Conservation (phyloP, 1,284 basidiomycete species). For the Sanguinoderma infundibulare region DNA sequence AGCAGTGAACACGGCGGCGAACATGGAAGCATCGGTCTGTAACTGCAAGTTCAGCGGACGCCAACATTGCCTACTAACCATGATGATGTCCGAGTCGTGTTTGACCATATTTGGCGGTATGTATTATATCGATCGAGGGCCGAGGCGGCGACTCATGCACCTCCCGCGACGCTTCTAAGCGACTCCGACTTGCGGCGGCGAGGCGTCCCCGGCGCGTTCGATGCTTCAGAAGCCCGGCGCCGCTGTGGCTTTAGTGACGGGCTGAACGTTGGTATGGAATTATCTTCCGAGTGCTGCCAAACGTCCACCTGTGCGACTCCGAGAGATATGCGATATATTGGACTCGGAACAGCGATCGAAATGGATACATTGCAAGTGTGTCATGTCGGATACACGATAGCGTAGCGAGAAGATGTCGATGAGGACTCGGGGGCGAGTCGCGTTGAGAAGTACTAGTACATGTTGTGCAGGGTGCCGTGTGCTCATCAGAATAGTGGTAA, state of each 20-base stretch:
- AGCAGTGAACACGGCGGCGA: too few species aligned
- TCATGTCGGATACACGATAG: too few species aligned
- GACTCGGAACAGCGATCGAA: neutral
- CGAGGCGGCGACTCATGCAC: neutral
- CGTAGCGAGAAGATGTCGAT: too few species aligned
- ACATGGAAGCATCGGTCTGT: too few species aligned
- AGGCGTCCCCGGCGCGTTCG: too few species aligned
- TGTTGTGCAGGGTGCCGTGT: too few species aligned
- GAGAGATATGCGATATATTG: neutral
- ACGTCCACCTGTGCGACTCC: neutral
- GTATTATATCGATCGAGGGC: neutral
- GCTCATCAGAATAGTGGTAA: too few species aligned
- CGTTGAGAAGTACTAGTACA: neutral
- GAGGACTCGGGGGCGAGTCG: neutral
- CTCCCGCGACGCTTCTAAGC: too few species aligned
- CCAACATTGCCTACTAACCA: neutral
- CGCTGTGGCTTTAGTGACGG: too few species aligned
- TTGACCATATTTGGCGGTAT: constrained; percentile 6
- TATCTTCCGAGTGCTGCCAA: neutral
- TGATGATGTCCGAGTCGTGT: too few species aligned
- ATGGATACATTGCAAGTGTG: constrained; percentile 1
- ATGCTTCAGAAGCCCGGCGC: neutral
- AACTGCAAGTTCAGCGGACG: too few species aligned
- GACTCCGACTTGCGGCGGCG: neutral
- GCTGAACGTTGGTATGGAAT: neutral